Conservation (phyloP, 208 protist genomes). For the Borovskyia barvae region DNA sequence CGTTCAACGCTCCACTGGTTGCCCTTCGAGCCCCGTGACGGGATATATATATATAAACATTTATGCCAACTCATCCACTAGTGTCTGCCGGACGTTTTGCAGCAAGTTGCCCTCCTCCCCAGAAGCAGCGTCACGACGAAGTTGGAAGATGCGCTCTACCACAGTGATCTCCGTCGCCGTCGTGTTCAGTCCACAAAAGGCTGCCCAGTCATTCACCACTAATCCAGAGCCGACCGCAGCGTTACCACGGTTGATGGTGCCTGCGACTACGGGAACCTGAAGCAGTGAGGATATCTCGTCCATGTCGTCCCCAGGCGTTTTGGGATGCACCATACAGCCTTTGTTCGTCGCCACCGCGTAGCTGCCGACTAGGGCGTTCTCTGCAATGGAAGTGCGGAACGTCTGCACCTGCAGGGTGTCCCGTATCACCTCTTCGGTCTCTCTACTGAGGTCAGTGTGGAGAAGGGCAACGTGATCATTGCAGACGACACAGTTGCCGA, state of each 20-base stretch:
- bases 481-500: slow-evolving; percentile 99
- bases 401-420: slow-evolving; percentile 98
- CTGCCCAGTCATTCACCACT: slow-evolving; percentile 99
- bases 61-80: slow-evolving; percentile 90
- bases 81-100: slow-evolving; percentile 79
- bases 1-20: too few species aligned
- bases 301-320: slow-evolving; percentile 97
- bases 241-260: slow-evolving; percentile 99
- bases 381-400: slow-evolving; percentile 97
- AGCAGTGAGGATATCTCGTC: slow-evolving; percentile 98
- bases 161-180: slow-evolving; percentile 99
- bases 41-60: background rate
- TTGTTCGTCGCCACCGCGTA: slow-evolving; percentile 98
- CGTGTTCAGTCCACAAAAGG: slow-evolving; percentile 98
- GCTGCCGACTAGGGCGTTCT: slow-evolving; percentile 98
- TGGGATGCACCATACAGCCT: slow-evolving; percentile 97
- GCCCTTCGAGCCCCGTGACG: background rate
- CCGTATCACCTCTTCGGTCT: slow-evolving; percentile 99
- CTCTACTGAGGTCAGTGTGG: slow-evolving; percentile 98
- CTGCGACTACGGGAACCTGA: slow-evolving; percentile 98
- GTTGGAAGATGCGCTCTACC: slow-evolving; percentile 99
- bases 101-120: slow-evolving; percentile 75
- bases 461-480: slow-evolving; percentile 99
- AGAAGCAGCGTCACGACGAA: slow-evolving; percentile 72
- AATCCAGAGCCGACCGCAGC: slow-evolving; percentile 93